phyloP scores from a whole-genome alignment of 2,329 filamentous ascomycete species.

The Colletotrichum theobromicola region DNA sequence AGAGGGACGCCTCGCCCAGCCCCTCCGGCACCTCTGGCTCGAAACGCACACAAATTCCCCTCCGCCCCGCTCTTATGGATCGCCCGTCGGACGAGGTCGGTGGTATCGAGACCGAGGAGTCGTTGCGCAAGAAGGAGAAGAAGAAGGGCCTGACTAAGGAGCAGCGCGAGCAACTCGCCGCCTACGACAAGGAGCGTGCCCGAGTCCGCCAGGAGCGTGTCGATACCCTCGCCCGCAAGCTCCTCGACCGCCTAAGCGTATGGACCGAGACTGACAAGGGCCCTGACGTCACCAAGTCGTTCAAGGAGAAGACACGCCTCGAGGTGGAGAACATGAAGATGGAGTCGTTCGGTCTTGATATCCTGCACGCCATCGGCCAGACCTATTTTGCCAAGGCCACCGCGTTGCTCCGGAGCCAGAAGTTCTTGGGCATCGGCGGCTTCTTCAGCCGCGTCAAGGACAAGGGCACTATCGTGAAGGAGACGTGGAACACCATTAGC shows the following conservation, averaged over 20 bases:
- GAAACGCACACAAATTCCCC: conserved; percentile 63
- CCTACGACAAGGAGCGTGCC: conserved; percentile 85
- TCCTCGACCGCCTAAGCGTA: conserved; percentile 86
- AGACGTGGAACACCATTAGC: conserved; percentile 97
- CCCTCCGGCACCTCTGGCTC: conserved; percentile 40
- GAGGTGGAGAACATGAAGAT: conserved; percentile 99
- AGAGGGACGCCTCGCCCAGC: conserved; percentile 39
- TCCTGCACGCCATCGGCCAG: conserved; percentile 90
- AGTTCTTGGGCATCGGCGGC: conserved; percentile 93
- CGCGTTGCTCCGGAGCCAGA: conserved; percentile 90
- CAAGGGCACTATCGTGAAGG: conserved; percentile 95
- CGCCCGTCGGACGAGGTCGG: conserved; percentile 77
- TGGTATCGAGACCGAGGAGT: conserved; percentile 67
- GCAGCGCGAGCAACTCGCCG: conserved; percentile 88
- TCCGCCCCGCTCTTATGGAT: conserved; percentile 88
- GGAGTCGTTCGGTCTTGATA: conserved; percentile 97
- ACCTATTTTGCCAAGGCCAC: conserved; percentile 90
- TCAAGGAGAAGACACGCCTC: conserved; percentile 91
- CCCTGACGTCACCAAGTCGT: conserved; percentile 81
- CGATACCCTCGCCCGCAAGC: conserved; percentile 80
- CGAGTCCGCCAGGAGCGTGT: conserved; percentile 89
- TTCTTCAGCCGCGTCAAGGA: conserved; percentile 96
- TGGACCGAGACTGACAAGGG: conserved; percentile 98
- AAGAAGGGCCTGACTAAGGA: conserved; percentile 91
- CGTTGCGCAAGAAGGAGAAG: conserved; percentile 64